A percentile compares a stretch with the other conserved stretches of the same genome.
Evolutionary conservation across 78 protist genomes (phyloP).

Genomic region (Neovahlkampfia damariscottae): DNA sequence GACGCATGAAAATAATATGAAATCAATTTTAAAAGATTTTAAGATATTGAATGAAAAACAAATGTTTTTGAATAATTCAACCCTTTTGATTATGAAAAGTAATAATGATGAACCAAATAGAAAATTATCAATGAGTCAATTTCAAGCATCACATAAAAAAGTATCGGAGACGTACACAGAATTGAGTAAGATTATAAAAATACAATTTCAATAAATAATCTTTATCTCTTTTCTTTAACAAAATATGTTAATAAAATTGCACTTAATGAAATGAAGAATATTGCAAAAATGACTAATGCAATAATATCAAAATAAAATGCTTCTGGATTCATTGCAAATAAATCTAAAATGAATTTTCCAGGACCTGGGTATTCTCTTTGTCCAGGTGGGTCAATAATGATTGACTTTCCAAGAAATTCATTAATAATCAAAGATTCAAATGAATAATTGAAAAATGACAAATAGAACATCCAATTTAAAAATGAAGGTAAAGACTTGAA

Average conservation of each 20-base stretch:
- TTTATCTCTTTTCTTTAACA: neutral
- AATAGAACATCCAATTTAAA: neutral
- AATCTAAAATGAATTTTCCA: neutral
- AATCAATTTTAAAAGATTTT: too few relatives aligned
- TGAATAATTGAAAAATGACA: neutral
- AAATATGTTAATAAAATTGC: neutral
- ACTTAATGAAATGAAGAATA: neutral
- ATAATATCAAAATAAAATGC: neutral
- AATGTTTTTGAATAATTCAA: too few relatives aligned
- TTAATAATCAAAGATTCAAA: neutral
- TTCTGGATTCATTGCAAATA: neutral
- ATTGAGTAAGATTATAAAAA: too few relatives aligned
- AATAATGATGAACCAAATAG: too few relatives aligned
- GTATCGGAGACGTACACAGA: too few relatives aligned
- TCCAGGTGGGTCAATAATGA: neutral
- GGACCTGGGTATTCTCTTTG: neutral
- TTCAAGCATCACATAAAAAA: too few relatives aligned
- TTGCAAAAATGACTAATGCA: neutral
- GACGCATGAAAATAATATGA: too few relatives aligned
- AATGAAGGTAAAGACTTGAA: constrained; percentile 3
- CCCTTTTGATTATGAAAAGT: too few relatives aligned
- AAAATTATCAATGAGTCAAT: too few relatives aligned
- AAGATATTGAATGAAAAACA: too few relatives aligned
- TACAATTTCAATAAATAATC: too few relatives aligned
- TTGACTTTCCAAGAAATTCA: neutral